Base-by-base conservation (phyloP, 257 asterid species). In the Gardenia jasminoides region DNA sequence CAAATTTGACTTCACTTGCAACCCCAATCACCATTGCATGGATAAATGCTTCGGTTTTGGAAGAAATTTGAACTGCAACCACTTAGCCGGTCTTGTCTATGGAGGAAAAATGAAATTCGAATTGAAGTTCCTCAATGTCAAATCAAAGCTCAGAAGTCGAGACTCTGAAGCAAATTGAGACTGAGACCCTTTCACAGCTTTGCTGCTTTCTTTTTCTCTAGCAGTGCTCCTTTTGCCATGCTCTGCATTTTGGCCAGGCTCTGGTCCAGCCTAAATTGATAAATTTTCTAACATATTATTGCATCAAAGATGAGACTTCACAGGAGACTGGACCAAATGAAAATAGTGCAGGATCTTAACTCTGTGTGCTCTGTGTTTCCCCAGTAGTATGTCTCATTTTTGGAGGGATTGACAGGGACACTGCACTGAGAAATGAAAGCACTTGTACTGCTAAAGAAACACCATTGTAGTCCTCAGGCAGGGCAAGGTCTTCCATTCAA, bases 401-500 rank as follows among this genome's bases (percentile, higher is more conserved):
- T 71, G 39, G 82, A 71, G 72, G 39, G 43, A 36, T 28, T 33
- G 68, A 67, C 52, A 78, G 81, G 12, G 75, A 68, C 81, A 7
- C 48, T 48, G 39, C 67, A 31, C 52, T 52, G 26, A 67, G 68
- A 77, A 67, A 67, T 20, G 36, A 66, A 52, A 48, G 28, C 52
- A 65, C 79, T 28, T 74, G 11, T 33, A 16, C 80, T 70, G 77
- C 66, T 59, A 79, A 71, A 62, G 78, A 62, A 58, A 79, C 67
- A 61, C 22, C 17, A 26, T 19, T 31, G 22, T 47, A 76, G 73
- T 65, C 31, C 47, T 62, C 39, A 9, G 33, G 64, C 64, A 19
- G 26, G 64, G 39, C 80, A 66, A n/a, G 77, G 36, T 47, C 43
- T 70, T 68, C 75, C 39, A 43, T 10, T 54, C 41, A 71, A 79